Conservation (phyloP, 163 green algal genomes). For the Smithsoniella earleae region DNA sequence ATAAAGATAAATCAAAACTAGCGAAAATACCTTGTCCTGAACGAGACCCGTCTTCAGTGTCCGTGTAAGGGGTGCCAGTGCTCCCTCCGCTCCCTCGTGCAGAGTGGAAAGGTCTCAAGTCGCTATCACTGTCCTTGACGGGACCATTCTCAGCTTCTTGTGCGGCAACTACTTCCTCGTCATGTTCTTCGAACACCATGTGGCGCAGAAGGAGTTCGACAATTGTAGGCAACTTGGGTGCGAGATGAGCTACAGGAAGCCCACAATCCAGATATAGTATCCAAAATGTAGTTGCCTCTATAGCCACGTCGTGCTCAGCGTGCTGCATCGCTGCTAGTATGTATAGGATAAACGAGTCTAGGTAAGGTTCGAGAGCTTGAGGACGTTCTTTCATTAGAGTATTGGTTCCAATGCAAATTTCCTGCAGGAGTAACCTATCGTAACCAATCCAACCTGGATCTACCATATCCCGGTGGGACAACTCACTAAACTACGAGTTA, state of each 20-base stretch:
- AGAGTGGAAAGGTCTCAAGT: constrained; percentile 55
- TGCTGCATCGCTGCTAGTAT: constrained; percentile 30
- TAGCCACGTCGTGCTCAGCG: constrained; percentile 4
- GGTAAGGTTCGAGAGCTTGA: constrained; percentile 1
- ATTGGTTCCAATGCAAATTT: constrained; percentile 21
- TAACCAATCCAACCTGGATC: no score
- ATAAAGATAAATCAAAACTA: no score
- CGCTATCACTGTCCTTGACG: constrained; percentile 43
- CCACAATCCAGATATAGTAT: constrained; percentile 27
- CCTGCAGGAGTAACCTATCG: constrained; percentile 20
- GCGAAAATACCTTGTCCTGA: not conserved
- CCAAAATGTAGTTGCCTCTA: constrained; percentile 27
- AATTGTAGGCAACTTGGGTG: not conserved
- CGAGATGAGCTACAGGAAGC: not conserved
- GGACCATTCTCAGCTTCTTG: constrained; percentile 63
- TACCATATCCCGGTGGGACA: no score
- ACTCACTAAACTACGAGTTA: no score
- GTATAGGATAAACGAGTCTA: constrained; percentile 23
- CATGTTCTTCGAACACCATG: constrained; percentile 82
- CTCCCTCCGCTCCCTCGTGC: constrained; percentile 27
- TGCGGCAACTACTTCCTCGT: constrained; percentile 82
- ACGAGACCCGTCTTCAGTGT: constrained; percentile 18
- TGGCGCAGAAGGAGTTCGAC: constrained; percentile 28
- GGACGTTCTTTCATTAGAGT: constrained; percentile 23
- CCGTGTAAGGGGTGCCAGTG: not conserved